These are phyloP conservation scores for Trichoderma reesei DNA, from an alignment of 495 filamentous ascomycete genomes.

Conservation along the genomic window DNA sequence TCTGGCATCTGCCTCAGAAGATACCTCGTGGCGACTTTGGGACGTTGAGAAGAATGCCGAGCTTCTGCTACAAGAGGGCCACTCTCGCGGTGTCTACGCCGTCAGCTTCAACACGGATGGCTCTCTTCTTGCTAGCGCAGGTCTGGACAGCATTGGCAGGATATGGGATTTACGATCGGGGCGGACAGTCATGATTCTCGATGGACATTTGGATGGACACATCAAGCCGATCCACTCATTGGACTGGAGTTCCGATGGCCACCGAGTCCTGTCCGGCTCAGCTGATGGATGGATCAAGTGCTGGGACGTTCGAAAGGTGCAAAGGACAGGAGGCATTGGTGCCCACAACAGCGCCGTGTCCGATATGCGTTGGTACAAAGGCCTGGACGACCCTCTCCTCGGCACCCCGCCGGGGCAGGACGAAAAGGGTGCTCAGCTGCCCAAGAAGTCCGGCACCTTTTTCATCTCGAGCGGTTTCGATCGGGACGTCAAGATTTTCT, in stretches of 20 bases:
- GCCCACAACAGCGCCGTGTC: slow-evolving; percentile 88
- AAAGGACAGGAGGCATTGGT: slow-evolving; percentile 71
- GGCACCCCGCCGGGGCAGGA: slow-evolving; percentile 49
- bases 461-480: slow-evolving; percentile 88
- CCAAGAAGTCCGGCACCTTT: slow-evolving; percentile 71
- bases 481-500: slow-evolving; percentile 90
- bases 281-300: slow-evolving; percentile 94
- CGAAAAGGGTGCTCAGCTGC: slow-evolving; percentile 50
- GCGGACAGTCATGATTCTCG: slow-evolving; percentile 89
- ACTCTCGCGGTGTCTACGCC: slow-evolving; percentile 83
- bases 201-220: slow-evolving; percentile 72
- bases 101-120: slow-evolving; percentile 85
- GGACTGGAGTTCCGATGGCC: slow-evolving; percentile 86
- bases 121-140: slow-evolving; percentile 79
- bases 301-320: slow-evolving; percentile 90
- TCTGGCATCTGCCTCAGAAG: slow-evolving; percentile 86
- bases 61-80: slow-evolving; percentile 85
- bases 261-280: slow-evolving; percentile 80
- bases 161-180: slow-evolving; percentile 97
- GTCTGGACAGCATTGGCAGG: slow-evolving; percentile 85
- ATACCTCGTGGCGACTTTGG: slow-evolving; percentile 97
- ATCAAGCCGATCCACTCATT: slow-evolving; percentile 87
- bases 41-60: slow-evolving; percentile 79
- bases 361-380: slow-evolving; percentile 91
- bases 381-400: slow-evolving; percentile 51